Base-by-base conservation (phyloP, 129 eudicot species). In the Saposhnikovia divaricata region DNA sequence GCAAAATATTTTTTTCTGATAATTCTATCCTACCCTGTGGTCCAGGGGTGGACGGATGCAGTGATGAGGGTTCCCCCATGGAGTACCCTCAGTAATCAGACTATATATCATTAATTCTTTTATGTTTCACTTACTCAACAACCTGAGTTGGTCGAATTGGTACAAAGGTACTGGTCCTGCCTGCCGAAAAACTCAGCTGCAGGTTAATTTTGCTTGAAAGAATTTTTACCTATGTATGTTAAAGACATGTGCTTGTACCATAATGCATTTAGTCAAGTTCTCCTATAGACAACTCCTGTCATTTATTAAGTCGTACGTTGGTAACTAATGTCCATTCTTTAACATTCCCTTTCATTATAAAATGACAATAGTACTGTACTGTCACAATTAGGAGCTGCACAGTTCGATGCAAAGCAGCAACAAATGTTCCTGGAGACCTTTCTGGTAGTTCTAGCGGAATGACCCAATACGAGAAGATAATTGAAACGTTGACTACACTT, bases 401-500 rank as follows among this genome's bases (percentile, higher is more conserved):
- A 82, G 57, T 90, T 85, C 38, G 34, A 34, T 95, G 96, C 87
- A 88, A 89, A 80, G 96, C 97, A 72, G 86, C 97, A 53, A 78
- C 99, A 79, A 82, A 92, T 85, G 90, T 81, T 75, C 88, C 99
- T 18, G 97, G 96, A 85, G 99, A 95, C 71, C 75, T 92, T 82
- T 91, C 98, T 38, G 73, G 82, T 81, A 68, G 79, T 83, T 80
- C 97, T 31, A 85, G 81, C 48, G 89, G 80, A 82, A 84, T 95
- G 92, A 83, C 87, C 84, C 91, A 91, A 81, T 95, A 95, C 77
- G 97, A 95, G 87, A 86, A 75, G 85, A 85, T 90, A 77, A 92
- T 95, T 76, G 97, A 95, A 87, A 92, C 96, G 18, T 85, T 95
- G 85, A 95, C 99, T 14, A 95, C 99, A 55, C 96, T 95, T 82